phyloP scores from a whole-genome alignment of 2,329 filamentous ascomycete species.

The Alternaria sp. region DNA sequence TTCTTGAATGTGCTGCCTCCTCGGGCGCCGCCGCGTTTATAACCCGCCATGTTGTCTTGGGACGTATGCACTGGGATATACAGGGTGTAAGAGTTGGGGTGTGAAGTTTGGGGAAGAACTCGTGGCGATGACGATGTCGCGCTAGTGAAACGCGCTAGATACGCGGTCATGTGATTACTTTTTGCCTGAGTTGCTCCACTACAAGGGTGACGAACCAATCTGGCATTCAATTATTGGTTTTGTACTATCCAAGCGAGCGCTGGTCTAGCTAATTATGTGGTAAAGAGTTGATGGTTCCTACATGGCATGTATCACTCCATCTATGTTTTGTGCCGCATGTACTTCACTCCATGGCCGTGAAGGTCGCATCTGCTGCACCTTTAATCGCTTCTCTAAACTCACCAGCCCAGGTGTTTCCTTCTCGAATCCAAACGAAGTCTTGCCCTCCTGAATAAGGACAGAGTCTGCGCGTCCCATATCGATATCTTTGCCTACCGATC shows the following conservation, averaged over 20 bases:
- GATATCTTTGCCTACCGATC: slow-evolving; percentile 16
- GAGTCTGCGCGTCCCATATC: slow-evolving; percentile 30
- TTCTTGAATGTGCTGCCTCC: slow-evolving; percentile 29
- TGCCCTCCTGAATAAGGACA: slow-evolving; percentile 23
- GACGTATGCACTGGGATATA: background rate
- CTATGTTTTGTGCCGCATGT: slow-evolving; percentile 14
- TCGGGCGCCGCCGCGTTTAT: slow-evolving; percentile 33
- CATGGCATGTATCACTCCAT: slow-evolving; percentile 21
- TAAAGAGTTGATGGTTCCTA: background rate
- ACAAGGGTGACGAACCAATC: no score
- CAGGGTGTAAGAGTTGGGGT: background rate
- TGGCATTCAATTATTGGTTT: background rate
- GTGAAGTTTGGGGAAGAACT: background rate
- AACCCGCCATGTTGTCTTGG: slow-evolving; percentile 21
- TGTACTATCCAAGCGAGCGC: slow-evolving; percentile 5
- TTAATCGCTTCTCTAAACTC: slow-evolving; percentile 30
- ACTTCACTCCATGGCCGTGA: slow-evolving; percentile 43
- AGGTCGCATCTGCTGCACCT: slow-evolving; percentile 29
- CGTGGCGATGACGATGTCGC: slow-evolving; percentile 17
- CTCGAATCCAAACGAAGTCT: slow-evolving; percentile 12
- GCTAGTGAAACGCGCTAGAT: slow-evolving; percentile 28
- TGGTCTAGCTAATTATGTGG: background rate
- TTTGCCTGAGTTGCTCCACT: background rate
- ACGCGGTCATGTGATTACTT: slow-evolving; percentile 24
- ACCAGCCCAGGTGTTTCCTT: slow-evolving; percentile 30